Evolutionary conservation across 2,329 filamentous ascomycete genomes (phyloP), one percentile per base, ranked within the genome.

Genomic region (Didymella pinodella): DNA sequence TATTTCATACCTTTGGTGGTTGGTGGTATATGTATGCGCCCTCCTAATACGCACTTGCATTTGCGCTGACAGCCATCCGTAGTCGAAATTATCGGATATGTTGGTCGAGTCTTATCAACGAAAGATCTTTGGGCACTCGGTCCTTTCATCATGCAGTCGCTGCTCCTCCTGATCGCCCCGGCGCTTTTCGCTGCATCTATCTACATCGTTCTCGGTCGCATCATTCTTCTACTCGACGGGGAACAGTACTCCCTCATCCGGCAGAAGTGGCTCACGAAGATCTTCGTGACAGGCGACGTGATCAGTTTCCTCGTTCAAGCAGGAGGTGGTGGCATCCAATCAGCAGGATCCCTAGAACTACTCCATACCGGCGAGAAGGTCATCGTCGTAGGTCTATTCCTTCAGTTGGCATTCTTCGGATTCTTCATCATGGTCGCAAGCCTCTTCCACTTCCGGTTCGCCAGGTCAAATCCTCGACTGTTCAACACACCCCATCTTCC

Each of bases 61-160:
- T 3, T 7, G 14, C 18, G 6, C 34, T 38, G 14, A 38, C 1
- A 38, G 18, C 8, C n/a, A 5, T 18, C 2, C 14, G n/a, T 7
- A 57, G 43, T 84, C 59, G 83, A 86, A 68, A 67, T 72, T 0
- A 67, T 85, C 25, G 83, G 83, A 7, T 86, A 85, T 57, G 65
- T 82, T 14, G 81, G 79, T 1, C 79, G 84, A 45, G 22, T 52
- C 4, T 67, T 72, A 2, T 77, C 77, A 1, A 34, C 50, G 1
- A 62, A 79, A 7, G 80, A 75, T 56, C 18, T 61, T n/a, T 64
- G 57, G 59, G 59, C 77, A 1, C 60, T 78, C 2, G 67, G 65
- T 0, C 75, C 77, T 0, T 83, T 78, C 68, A 76, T 81, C 48
- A 69, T 83, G 54, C 77, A 82, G 59, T 74, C 71, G 22, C 57